Evolutionary conservation across 1,139 yeast species (phyloP).

Genomic region (Geotrichum restrictum): DNA sequence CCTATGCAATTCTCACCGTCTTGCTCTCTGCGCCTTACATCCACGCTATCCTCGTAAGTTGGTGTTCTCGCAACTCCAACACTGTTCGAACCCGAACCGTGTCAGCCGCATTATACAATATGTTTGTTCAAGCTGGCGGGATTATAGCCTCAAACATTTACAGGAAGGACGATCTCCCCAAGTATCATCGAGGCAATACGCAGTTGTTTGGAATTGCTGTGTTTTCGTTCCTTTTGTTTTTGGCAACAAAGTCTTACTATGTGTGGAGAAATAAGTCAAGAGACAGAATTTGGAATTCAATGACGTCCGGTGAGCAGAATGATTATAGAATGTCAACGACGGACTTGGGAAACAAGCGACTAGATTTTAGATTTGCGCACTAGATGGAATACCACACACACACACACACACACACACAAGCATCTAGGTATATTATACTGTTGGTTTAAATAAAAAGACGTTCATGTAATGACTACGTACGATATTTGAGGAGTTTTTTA

Average conservation of each 20-base stretch:
- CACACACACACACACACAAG: background rate
- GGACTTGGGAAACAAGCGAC: constrained; percentile 53
- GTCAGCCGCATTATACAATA: constrained; percentile 55
- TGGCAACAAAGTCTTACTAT: constrained; percentile 41
- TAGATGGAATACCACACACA: no score
- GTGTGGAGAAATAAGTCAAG: constrained; percentile 47
- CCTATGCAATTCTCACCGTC: constrained; percentile 49
- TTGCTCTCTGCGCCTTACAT: constrained; percentile 48
- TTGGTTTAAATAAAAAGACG: no score
- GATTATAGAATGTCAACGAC: constrained; percentile 44
- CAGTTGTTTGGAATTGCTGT: constrained; percentile 42
- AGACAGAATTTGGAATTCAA: constrained; percentile 46
- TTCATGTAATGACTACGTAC: no score
- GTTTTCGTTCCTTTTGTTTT: constrained; percentile 28
- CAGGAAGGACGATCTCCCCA: constrained; percentile 53
- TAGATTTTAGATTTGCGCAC: constrained; percentile 49
- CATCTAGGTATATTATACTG: no score
- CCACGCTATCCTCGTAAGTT: constrained; percentile 54
- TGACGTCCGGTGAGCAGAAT: constrained; percentile 48
- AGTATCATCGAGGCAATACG: constrained; percentile 52
- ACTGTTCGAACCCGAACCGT: constrained; percentile 57
- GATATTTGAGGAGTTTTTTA: no score
- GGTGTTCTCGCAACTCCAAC: constrained; percentile 60
- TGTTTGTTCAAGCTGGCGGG: constrained; percentile 54
- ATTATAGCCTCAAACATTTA: constrained; percentile 52